Conservation (phyloP, 345 rosid genomes). For the Hibiscus syriacus region DNA sequence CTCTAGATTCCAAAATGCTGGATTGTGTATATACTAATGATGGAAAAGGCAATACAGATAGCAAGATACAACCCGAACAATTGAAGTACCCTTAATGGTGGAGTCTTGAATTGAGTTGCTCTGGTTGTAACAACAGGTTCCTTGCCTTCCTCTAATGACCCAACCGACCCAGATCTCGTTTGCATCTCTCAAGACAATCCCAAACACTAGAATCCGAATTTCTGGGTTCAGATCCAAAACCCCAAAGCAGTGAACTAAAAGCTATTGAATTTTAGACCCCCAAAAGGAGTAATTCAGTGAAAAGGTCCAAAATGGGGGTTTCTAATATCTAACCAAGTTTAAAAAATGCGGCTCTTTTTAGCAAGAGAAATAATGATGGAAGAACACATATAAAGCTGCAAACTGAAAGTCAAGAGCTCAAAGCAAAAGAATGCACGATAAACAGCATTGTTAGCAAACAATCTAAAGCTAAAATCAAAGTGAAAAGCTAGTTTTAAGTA, state of each 20-base stretch:
- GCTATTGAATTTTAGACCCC: slow-evolving; percentile 2
- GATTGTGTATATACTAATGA: slow-evolving; percentile 62
- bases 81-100: slow-evolving; percentile 47
- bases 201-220: slow-evolving; percentile 7
- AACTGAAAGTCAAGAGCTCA: no score
- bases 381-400: slow-evolving; percentile 5
- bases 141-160: slow-evolving; percentile 60
- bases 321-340: background rate
- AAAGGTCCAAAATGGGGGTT: no score
- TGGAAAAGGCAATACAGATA: slow-evolving; percentile 46
- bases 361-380: slow-evolving; percentile 5
- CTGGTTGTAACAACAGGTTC: slow-evolving; percentile 34
- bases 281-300: background rate
- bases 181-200: slow-evolving; percentile 37
- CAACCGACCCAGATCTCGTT: slow-evolving; percentile 31
- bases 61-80: slow-evolving; percentile 44
- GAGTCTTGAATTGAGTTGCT: slow-evolving; percentile 36
- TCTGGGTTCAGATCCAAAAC: slow-evolving; percentile 16
- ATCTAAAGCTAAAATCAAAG: background rate
- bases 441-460: background rate
- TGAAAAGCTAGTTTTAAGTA: background rate
- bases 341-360: no score
- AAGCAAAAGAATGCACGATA: background rate
- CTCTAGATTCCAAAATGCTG: slow-evolving; percentile 50
- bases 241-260: slow-evolving; percentile 1